Conservation (phyloP, 169 alveolate genomes). For the Plasmodium vivax region DNA sequence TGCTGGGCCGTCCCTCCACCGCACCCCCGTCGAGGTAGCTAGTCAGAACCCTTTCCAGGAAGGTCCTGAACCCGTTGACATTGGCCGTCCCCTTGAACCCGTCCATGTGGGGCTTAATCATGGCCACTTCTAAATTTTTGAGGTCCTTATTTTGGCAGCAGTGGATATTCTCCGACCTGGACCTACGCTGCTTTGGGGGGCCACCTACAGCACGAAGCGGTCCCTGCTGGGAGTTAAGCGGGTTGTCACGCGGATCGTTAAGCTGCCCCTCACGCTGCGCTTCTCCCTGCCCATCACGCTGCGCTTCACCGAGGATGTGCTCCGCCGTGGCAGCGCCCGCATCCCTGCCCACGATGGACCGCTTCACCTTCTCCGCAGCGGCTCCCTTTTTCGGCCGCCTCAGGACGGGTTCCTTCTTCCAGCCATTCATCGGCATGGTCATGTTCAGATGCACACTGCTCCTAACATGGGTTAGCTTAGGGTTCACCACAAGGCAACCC, state of each 20-base stretch:
- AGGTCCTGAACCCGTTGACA: slow-evolving; percentile 9
- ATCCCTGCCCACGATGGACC: not conserved
- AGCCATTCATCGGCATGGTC: not conserved
- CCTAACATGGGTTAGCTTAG: not conserved
- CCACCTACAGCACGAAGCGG: not conserved
- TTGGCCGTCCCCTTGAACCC: slow-evolving; percentile 14
- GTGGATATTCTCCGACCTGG: slow-evolving; percentile 22
- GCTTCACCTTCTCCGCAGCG: not conserved
- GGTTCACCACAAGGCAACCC: not conserved
- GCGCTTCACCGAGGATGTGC: not conserved
- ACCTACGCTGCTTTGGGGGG: not conserved
- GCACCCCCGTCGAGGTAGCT: not conserved
- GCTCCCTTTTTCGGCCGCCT: not conserved
- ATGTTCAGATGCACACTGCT: not conserved
- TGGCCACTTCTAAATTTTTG: slow-evolving; percentile 39
- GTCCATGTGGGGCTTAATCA: slow-evolving; percentile 68
- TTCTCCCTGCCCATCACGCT: not conserved
- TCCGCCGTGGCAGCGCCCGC: not conserved
- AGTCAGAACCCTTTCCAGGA: slow-evolving; percentile 8
- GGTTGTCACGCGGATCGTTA: too few species aligned
- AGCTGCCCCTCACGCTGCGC: not conserved
- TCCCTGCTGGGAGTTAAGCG: too few species aligned
- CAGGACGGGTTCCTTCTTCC: not conserved
- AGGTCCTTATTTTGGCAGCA: slow-evolving; percentile 1
- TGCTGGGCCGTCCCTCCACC: not conserved